Evolutionary conservation across 164 flowering plant genomes (phyloP).

Genomic region (Macadamia tetraphylla): DNA sequence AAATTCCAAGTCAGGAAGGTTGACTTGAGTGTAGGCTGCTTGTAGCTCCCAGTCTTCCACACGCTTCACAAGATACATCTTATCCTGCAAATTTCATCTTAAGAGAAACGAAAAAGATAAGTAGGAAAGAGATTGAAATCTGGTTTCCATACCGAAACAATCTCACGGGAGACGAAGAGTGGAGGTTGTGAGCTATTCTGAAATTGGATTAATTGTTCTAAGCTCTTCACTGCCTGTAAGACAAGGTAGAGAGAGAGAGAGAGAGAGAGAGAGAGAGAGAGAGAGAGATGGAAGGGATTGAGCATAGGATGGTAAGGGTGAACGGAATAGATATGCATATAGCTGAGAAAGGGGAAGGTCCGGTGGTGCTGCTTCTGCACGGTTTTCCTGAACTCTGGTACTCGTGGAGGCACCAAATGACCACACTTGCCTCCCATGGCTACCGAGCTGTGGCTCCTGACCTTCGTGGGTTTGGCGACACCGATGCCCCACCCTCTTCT

Average conservation of each 20-base stretch:
- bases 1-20: no score
- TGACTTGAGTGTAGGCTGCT: no score
- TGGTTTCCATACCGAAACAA: no score
- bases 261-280: constrained; percentile 30
- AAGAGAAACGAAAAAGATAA: no score
- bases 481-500: constrained; percentile 51
- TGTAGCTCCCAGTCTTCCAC: no score
- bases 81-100: no score
- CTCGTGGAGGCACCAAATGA: constrained; percentile 68
- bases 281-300: constrained; percentile 25
- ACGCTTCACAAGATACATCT: no score
- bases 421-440: constrained; percentile 38
- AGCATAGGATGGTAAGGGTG: constrained; percentile 29
- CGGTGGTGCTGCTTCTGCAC: constrained; percentile 51
- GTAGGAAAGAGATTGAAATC: no score
- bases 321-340: constrained; percentile 57
- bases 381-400: constrained; percentile 68
- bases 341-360: constrained; percentile 53
- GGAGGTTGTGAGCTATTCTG: no score
- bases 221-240: no score
- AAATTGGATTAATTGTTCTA: no score
- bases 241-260: constrained; percentile 7
- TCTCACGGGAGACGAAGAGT: no score
- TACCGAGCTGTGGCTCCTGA: constrained; percentile 65
- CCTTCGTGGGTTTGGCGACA: constrained; percentile 73